Base-by-base conservation (phyloP, 306 rosid genomes). In the Quillaja saponaria region DNA sequence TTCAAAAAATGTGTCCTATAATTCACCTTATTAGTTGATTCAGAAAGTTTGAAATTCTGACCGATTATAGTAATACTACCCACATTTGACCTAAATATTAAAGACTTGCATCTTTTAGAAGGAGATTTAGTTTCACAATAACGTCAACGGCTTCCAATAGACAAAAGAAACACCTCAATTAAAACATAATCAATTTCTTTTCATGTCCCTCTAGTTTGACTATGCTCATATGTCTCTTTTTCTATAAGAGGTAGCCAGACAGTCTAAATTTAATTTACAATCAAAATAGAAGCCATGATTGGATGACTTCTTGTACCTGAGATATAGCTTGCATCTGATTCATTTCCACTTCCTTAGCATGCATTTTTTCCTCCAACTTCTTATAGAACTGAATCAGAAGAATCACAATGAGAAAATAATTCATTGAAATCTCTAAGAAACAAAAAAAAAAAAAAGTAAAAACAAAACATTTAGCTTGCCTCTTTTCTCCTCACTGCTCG, bases 401-500 rank as follows among this genome's bases (percentile, higher is more conserved):
- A 47, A 69, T 61, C 64, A 74, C 6, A 46, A 31, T 55, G 48
- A 71, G 69, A 19, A 67, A 55, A 55, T n/a, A 49, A 67, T 51
- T 13, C 61, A 58, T 53, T 19, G 17, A 31, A 56, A 2, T 55
- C 13, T 68, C 51, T 20, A 60, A 60, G 18, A 48, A 58, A 14
- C 17, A 33, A 61, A 17, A 49, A 10, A 17, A 18, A 55, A 34
- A 51, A 11, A 21, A 74, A 74, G 34, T 33, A 2, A 31, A 6
- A 60, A 13, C 31, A 40, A 58, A 35, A 13, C 20, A 47, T 10
- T 70, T 20, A 34, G 37, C 84, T 74, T 76, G 73, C 96, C 96
- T 83, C 86, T 77, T 83, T 88, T 63, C 96, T 81, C 78, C 80
- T 73, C 77, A 81, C 88, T 45, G 87, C 90, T 25, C 87, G 71